phyloP scores from a whole-genome alignment of 23 red algal species.

The Gracilaria domingensis region DNA sequence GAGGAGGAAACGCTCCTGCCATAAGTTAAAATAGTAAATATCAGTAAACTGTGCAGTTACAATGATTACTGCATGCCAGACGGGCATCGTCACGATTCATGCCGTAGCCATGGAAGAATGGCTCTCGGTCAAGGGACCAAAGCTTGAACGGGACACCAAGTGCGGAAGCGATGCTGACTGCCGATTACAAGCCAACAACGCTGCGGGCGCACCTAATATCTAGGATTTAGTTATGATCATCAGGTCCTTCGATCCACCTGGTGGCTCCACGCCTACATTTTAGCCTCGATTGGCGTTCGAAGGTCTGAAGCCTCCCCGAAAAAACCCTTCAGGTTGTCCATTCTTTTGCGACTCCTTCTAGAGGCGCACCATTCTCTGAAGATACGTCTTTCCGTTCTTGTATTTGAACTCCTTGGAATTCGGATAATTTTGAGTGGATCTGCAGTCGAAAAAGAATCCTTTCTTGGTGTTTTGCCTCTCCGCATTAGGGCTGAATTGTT shows the following conservation, averaged over 20 bases:
- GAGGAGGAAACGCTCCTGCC: too few relatives aligned
- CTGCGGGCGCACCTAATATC: background rate
- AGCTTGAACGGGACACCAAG: constrained; percentile 10
- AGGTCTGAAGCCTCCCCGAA: background rate
- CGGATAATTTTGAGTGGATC: background rate
- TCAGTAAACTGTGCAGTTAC: too few relatives aligned
- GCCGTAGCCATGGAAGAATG: constrained; percentile 30
- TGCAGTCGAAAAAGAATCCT: background rate
- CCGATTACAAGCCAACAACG: background rate
- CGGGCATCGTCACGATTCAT: constrained; percentile 5
- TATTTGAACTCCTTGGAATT: background rate
- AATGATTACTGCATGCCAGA: too few relatives aligned
- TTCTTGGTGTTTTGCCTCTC: background rate
- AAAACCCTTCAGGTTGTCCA: background rate
- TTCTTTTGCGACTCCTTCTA: background rate
- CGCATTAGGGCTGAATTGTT: background rate
- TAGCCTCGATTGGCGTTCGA: too few relatives aligned
- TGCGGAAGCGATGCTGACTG: background rate
- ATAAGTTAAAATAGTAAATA: too few relatives aligned
- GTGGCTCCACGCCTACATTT: background rate
- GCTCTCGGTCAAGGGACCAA: constrained; percentile 1
- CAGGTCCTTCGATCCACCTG: background rate
- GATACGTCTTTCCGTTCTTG: background rate
- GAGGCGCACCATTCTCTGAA: background rate
- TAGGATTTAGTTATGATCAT: background rate